A percentile compares a stretch with the other conserved stretches of the same genome.
Conservation (phyloP, 345 rosid genomes). For the Brassica carinata region DNA sequence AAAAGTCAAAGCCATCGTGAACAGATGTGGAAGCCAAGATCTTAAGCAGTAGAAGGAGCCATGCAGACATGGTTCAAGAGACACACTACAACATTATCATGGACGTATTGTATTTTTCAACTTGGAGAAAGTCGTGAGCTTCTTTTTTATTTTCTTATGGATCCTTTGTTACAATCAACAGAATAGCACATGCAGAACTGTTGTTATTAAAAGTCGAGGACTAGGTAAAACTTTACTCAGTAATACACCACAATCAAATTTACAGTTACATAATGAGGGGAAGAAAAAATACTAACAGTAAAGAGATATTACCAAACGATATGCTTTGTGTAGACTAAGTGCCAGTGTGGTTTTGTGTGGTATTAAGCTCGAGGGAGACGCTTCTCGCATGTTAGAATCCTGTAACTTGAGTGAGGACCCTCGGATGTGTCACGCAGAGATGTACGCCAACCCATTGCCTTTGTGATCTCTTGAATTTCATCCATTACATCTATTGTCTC, state of each 20-base stretch:
- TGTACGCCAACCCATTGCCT: constrained; percentile 85
- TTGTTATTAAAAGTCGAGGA: background rate
- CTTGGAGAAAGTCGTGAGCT: background rate
- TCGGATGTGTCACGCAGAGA: constrained; percentile 75
- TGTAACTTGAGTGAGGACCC: constrained; percentile 94
- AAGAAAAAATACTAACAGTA: background rate
- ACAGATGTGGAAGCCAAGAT: background rate
- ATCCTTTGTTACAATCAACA: constrained; percentile 16
- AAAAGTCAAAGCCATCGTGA: background rate
- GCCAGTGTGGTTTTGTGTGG: background rate
- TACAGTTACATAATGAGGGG: constrained; percentile 31
- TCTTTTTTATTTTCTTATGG: constrained; percentile 1
- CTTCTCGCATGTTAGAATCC: constrained; percentile 80
- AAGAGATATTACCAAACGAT: constrained; percentile 27
- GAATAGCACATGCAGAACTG: constrained; percentile 8
- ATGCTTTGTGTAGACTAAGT: constrained; percentile 22
- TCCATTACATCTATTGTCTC: constrained; percentile 77
- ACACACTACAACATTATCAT: constrained; percentile 11
- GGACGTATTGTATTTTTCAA: constrained; percentile 11
- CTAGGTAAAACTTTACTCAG: constrained; percentile 19
- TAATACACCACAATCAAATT: constrained; percentile 31
- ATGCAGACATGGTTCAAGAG: background rate
- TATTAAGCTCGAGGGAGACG: constrained; percentile 47
- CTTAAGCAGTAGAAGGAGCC: background rate
- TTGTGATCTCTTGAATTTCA: constrained; percentile 75